These are phyloP conservation scores for Theileria equi DNA, from an alignment of 169 alveolate genomes.

Conservation along the genomic window DNA sequence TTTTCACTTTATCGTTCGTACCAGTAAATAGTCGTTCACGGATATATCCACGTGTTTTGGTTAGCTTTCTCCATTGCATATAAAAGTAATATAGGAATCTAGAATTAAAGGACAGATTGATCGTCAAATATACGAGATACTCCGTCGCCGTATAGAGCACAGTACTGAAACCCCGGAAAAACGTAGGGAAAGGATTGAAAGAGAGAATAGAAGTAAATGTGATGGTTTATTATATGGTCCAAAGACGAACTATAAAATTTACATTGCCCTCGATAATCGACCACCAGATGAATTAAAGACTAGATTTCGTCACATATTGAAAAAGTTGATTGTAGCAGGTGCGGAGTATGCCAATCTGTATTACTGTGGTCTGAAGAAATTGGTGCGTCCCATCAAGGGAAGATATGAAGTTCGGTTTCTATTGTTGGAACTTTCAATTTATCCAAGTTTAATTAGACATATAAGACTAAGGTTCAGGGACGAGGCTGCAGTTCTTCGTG, in stretches of 20 bases:
- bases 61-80: too few relatives aligned
- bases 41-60: too few relatives aligned
- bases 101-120: constrained; percentile 3
- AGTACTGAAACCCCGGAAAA: constrained; percentile 29
- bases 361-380: constrained; percentile 46
- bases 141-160: constrained; percentile 31
- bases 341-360: constrained; percentile 41
- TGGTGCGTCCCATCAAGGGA: constrained; percentile 45
- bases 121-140: constrained; percentile 28
- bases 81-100: constrained; percentile 3
- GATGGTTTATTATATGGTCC: constrained; percentile 49
- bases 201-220: constrained; percentile 13
- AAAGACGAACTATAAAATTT: constrained; percentile 46
- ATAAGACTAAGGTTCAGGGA: constrained; percentile 24
- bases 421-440: constrained; percentile 20
- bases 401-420: constrained; percentile 40
- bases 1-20: too few relatives aligned
- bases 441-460: constrained; percentile 44
- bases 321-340: constrained; percentile 40
- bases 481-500: constrained; percentile 42
- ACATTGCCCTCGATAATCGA: constrained; percentile 16
- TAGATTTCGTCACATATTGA: constrained; percentile 22
- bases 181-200: neutral
- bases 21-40: too few relatives aligned
- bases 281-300: constrained; percentile 39